Base-by-base conservation (phyloP, 768 basidiomycete species). In the Imleria badia region DNA sequence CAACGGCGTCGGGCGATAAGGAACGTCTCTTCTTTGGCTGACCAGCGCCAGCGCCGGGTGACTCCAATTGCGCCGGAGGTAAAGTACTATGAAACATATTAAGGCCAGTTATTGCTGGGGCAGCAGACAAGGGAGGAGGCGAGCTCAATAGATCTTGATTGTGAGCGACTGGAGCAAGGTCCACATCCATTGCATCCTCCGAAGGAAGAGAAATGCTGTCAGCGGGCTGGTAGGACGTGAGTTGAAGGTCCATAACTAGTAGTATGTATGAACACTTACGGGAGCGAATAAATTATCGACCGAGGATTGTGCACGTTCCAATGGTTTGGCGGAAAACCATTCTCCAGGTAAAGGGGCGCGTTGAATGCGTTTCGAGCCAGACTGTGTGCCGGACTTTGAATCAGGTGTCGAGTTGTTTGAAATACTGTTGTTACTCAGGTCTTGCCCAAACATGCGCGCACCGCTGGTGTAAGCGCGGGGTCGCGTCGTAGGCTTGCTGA, bases 151-250 rank as follows among this genome's bases (percentile, higher is more conserved):
- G 52, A 69, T 65, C 22, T 55, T 68, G 53, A 52, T 59, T 55
- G 39, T 74, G 71, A 43, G 70, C 66, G 55, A 74, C 78, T 19
- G 81, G 81, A 47, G 64, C 65, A 17, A 80, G 78, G 66, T 93
- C 91, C 34, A 92, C 79, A 59, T 93, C 91, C 91, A 92, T 93
- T 30, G 84, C 86, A 69, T 89, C 79, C 60, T 83, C 81, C 40
- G 72, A 73, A 29, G 79, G 76, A 23, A 76, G 65, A 47, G 81
- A 79, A 10, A 74, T 71, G 41, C 71, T 66, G 56, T 72, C 71
- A 17, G 42, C 15, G 15, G 74, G 72, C 75, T 77, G 52, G 46
- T 46, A 31, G 35, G 31, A 29, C 30, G 8, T 69, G 12, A 72
- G 65, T 41, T 41, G 19, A 41, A 41, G 12, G n/a, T n/a, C n/a